A percentile compares a stretch with the other conserved stretches of the same genome.
Conservation (phyloP, 2,329 filamentous ascomycete species). For the Blastomyces gilchristii region DNA sequence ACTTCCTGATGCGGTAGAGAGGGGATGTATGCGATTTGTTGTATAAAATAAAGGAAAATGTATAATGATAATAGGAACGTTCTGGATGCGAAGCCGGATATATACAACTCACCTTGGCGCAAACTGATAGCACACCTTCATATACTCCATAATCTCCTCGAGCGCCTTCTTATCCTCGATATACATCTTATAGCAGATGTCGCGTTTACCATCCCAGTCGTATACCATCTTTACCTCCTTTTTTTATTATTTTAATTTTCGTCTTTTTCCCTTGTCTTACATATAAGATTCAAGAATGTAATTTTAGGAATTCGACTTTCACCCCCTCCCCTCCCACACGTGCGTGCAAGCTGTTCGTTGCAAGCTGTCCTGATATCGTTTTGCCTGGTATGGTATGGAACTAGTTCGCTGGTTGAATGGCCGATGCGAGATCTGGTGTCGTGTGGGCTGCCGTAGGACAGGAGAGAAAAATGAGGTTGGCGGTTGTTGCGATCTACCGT, state of each 20-base stretch:
- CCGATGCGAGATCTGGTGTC: not conserved
- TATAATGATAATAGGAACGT: not conserved
- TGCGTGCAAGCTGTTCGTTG: not conserved
- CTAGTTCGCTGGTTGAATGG: not conserved
- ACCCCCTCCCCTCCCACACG: not conserved
- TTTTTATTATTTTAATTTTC: not conserved
- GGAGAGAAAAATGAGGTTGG: not conserved
- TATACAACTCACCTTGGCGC: slow-evolving; percentile 51
- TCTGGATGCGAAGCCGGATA: too few species aligned
- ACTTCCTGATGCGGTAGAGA: not conserved
- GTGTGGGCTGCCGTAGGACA: slow-evolving; percentile 6
- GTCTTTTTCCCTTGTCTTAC: not conserved
- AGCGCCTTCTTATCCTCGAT: slow-evolving; percentile 64
- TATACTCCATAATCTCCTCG: slow-evolving; percentile 63
- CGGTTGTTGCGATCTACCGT: slow-evolving; percentile 12
- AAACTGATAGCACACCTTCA: slow-evolving; percentile 56
- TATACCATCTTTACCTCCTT: slow-evolving; percentile 39
- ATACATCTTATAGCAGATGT: slow-evolving; percentile 60
- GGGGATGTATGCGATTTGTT: not conserved
- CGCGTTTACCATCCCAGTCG: slow-evolving; percentile 57
- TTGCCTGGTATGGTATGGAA: not conserved
- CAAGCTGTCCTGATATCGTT: not conserved
- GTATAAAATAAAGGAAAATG: not conserved
- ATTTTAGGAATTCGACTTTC: not conserved
- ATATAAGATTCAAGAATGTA: not conserved